Percentiles rank a stretch among this genome's conserved stretches.
Evolutionary conservation across 352 stramenopile species (phyloP).

Genomic region (Globisporangium emineosum): DNA sequence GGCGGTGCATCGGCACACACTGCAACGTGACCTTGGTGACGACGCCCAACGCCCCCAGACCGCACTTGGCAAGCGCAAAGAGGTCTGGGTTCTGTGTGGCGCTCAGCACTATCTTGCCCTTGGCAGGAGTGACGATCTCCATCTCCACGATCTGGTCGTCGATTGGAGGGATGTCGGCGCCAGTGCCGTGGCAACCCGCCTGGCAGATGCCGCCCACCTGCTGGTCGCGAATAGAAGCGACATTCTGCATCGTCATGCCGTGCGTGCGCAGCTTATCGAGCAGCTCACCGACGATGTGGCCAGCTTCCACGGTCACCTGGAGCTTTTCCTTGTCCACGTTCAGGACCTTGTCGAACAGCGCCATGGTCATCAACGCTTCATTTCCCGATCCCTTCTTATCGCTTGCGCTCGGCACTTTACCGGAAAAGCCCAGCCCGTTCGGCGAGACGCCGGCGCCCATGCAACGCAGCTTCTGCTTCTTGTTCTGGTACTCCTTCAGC

Average conservation of each 20-base stretch:
- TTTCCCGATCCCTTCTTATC: slow-evolving; percentile 24
- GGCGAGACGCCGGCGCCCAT: slow-evolving; percentile 96
- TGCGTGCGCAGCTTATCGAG: slow-evolving; percentile 73
- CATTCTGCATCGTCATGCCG: slow-evolving; percentile 96
- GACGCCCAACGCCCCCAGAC: slow-evolving; percentile 94
- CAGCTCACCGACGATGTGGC: slow-evolving; percentile 71
- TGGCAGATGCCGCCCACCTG: slow-evolving; percentile 97
- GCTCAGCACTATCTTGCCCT: slow-evolving; percentile 88
- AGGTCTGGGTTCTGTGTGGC: slow-evolving; percentile 72
- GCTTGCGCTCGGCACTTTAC: slow-evolving; percentile 6
- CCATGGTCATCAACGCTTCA: slow-evolving; percentile 91
- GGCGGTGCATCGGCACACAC: slow-evolving; percentile 91
- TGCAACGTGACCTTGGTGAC: slow-evolving; percentile 96
- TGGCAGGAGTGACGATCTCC: slow-evolving; percentile 93
- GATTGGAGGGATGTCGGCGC: slow-evolving; percentile 92
- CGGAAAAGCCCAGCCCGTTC: slow-evolving; percentile 94
- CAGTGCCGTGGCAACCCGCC: slow-evolving; percentile 95
- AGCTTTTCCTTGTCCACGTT: slow-evolving; percentile 86
- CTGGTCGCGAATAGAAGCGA: slow-evolving; percentile 98
- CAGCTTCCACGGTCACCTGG: slow-evolving; percentile 91
- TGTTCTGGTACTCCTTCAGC: slow-evolving; percentile 51
- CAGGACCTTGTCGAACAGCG: slow-evolving; percentile 91
- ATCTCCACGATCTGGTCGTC: slow-evolving; percentile 97
- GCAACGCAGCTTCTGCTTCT: slow-evolving; percentile 85
- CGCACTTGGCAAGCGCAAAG: slow-evolving; percentile 93